These are phyloP conservation scores for Malassezia sp. DNA, from an alignment of 1,284 basidiomycete species.

Conservation along the genomic window DNA sequence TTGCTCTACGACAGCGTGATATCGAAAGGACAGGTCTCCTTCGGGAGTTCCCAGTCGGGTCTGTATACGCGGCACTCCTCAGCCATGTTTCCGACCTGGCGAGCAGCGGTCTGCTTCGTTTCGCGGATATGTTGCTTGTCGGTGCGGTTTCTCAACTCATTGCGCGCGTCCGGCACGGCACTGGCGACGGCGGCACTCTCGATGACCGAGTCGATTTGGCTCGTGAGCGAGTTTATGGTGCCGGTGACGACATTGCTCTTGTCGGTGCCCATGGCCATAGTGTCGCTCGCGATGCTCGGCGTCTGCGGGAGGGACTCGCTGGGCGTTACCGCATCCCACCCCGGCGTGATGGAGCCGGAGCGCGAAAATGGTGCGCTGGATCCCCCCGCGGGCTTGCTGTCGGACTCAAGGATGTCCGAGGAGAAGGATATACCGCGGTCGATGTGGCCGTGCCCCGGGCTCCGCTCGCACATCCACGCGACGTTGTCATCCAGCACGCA, in stretches of 20 bases:
- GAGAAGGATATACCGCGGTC: slow-evolving; percentile 16
- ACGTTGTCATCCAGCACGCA: slow-evolving; percentile 40
- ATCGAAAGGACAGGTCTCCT: too few relatives aligned
- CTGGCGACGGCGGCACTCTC: background rate
- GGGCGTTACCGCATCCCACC: background rate
- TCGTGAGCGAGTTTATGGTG: slow-evolving; percentile 10
- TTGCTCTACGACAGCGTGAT: too few relatives aligned
- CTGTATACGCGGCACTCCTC: too few relatives aligned
- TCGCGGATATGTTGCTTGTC: background rate
- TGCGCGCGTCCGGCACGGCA: background rate
- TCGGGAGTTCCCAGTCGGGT: too few relatives aligned
- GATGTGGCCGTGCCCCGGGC: slow-evolving; percentile 16
- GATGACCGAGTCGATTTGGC: slow-evolving; percentile 3
- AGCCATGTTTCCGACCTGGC: too few relatives aligned
- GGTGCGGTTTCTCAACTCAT: background rate
- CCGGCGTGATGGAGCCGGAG: slow-evolving; percentile 3
- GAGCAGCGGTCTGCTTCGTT: too few relatives aligned
- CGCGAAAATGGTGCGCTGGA: slow-evolving; percentile 2
- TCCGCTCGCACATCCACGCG: slow-evolving; percentile 36
- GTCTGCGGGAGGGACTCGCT: slow-evolving; percentile 4
- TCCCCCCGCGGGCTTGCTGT: background rate
- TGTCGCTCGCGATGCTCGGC: background rate
- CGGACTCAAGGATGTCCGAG: slow-evolving; percentile 13
- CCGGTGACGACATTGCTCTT: background rate
- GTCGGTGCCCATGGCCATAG: slow-evolving; percentile 1